A percentile compares a stretch with the other conserved stretches of the same genome.
Evolutionary conservation across 495 filamentous ascomycete species (phyloP).

Genomic region (Aspergillus olivimuriae): DNA sequence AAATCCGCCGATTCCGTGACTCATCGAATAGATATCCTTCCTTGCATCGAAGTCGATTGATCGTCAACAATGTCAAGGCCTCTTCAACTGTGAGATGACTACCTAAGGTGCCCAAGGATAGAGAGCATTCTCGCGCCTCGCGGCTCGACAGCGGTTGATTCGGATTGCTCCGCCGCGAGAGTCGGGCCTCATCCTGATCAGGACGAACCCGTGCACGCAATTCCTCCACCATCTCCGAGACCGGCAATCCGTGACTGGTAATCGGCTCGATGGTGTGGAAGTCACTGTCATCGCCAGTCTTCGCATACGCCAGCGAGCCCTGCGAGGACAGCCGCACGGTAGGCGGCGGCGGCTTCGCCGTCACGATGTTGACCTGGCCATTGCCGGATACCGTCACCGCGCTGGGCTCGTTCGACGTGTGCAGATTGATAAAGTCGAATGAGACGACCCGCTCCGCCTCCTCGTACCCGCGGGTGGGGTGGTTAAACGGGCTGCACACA

Average conservation of each 20-base stretch:
- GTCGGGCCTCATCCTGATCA: slow-evolving; percentile 9
- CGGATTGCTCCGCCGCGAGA: slow-evolving; percentile 4
- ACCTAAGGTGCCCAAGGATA: slow-evolving; percentile 23
- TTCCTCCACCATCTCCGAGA: slow-evolving; percentile 24
- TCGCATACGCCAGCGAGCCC: slow-evolving; percentile 32
- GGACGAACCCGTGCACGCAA: slow-evolving; percentile 23
- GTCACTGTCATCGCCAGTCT: slow-evolving; percentile 19
- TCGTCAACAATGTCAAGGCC: slow-evolving; percentile 36
- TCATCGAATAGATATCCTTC: slow-evolving; percentile 79
- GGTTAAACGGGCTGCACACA: slow-evolving; percentile 38
- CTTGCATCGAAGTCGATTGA: slow-evolving; percentile 49
- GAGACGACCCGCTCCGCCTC: slow-evolving; percentile 66
- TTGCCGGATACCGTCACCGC: slow-evolving; percentile 62
- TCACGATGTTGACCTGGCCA: slow-evolving; percentile 58
- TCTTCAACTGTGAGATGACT: slow-evolving; percentile 29
- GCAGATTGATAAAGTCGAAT: slow-evolving; percentile 77
- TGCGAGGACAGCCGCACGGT: slow-evolving; percentile 42
- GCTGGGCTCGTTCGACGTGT: slow-evolving; percentile 53
- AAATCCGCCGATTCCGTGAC: slow-evolving; percentile 56
- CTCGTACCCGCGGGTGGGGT: slow-evolving; percentile 35
- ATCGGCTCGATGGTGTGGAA: slow-evolving; percentile 29
- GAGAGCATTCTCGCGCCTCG: slow-evolving; percentile 32
- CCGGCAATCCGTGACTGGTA: slow-evolving; percentile 21
- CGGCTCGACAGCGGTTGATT: slow-evolving; percentile 36
- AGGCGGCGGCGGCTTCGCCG: slow-evolving; percentile 53